Conservation (phyloP, 352 stramenopile genomes). For the Elongisporangium prolatum region DNA sequence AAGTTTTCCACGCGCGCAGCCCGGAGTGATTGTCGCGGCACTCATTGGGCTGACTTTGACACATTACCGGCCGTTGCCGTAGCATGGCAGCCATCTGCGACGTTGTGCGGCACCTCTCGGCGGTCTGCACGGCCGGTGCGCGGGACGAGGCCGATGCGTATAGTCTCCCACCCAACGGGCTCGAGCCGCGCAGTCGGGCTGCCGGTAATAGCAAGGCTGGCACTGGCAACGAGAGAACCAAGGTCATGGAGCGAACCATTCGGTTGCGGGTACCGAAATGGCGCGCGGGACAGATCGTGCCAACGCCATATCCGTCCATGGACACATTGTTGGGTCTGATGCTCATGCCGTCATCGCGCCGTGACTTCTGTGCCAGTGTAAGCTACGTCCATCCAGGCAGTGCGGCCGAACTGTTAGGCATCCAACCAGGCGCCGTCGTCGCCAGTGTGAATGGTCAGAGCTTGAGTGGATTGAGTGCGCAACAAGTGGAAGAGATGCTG, state of each 20-base stretch:
- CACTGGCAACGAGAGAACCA: too few species aligned
- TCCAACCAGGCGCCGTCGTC: slow-evolving; percentile 52
- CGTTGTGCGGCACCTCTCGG: slow-evolving; percentile 31
- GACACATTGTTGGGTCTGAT: slow-evolving; percentile 51
- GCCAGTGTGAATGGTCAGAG: slow-evolving; percentile 50
- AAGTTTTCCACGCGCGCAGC: too few species aligned
- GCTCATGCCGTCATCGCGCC: slow-evolving; percentile 45
- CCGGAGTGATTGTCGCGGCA: too few species aligned
- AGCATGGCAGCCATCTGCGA: slow-evolving; percentile 37
- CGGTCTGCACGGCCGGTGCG: slow-evolving; percentile 21
- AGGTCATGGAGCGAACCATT: too few species aligned
- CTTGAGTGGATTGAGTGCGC: slow-evolving; percentile 40
- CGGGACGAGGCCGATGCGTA: slow-evolving; percentile 28
- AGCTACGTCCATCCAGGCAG: slow-evolving; percentile 58
- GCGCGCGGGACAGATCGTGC: background rate
- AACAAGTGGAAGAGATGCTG: slow-evolving; percentile 44
- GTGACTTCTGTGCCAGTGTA: slow-evolving; percentile 60
- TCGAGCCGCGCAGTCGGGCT: slow-evolving; percentile 6
- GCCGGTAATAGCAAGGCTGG: too few species aligned
- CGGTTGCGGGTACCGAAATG: too few species aligned
- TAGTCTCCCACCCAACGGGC: slow-evolving; percentile 7
- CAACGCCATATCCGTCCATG: slow-evolving; percentile 5
- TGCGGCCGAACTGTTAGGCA: slow-evolving; percentile 36
- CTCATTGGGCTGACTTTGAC: too few species aligned
- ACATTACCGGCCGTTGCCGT: too few species aligned